phyloP scores from a whole-genome alignment of 257 asterid species.

The Nicotiana noctiflora region DNA sequence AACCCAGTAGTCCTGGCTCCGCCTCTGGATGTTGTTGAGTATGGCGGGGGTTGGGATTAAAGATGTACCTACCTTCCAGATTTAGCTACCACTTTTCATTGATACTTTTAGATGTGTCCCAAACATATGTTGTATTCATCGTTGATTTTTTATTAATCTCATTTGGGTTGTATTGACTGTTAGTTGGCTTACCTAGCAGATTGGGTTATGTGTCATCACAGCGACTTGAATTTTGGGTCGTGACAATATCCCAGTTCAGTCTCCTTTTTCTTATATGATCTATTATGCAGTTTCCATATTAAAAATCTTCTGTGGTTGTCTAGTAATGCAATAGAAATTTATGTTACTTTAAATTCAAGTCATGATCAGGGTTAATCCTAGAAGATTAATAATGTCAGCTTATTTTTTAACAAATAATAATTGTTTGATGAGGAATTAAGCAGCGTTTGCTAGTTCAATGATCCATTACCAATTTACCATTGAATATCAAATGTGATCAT shows the following conservation, averaged over 20 bases:
- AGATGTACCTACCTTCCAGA: too few relatives aligned
- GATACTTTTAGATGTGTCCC: too few relatives aligned
- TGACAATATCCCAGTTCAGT: neutral
- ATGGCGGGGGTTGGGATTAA: too few relatives aligned
- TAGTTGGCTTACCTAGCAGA: too few relatives aligned
- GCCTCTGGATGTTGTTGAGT: too few relatives aligned
- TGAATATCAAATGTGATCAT: neutral
- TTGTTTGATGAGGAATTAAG: neutral
- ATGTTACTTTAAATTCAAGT: neutral
- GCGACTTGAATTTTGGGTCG: too few relatives aligned
- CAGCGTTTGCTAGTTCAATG: neutral
- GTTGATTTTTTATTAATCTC: too few relatives aligned
- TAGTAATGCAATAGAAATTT: neutral
- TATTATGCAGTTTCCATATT: neutral
- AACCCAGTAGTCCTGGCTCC: too few relatives aligned
- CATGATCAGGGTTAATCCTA: neutral
- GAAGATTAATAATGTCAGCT: neutral
- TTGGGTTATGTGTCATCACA: too few relatives aligned
- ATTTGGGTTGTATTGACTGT: too few relatives aligned
- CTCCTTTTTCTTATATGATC: neutral
- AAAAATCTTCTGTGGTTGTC: neutral
- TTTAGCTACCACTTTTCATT: too few relatives aligned
- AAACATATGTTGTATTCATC: too few relatives aligned
- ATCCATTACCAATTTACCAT: neutral
- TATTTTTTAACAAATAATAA: neutral